Evolutionary conservation across 2,329 filamentous ascomycete species (phyloP).

Genomic region (Ceratocystis diversiconidia): DNA sequence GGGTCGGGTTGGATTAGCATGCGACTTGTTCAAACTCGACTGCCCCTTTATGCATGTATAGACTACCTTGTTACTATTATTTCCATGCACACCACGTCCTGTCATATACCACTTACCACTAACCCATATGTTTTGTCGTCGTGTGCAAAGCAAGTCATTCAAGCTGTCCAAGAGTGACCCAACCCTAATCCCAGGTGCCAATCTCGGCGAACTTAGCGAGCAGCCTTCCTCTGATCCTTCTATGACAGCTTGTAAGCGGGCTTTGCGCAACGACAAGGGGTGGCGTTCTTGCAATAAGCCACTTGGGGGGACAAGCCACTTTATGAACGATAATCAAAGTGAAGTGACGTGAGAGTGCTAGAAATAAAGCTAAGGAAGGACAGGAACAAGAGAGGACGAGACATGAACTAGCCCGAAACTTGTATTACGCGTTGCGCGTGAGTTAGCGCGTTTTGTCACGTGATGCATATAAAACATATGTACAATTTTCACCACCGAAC

Average conservation of each 20-base stretch:
- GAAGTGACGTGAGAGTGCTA: background rate
- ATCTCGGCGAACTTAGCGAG: constrained; percentile 9
- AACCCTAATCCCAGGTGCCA: background rate
- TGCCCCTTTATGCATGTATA: background rate
- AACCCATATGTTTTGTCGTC: no score
- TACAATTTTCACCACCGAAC: no score
- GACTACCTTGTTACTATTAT: no score
- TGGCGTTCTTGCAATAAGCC: background rate
- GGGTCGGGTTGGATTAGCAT: background rate
- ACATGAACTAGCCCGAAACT: background rate
- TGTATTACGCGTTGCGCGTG: no score
- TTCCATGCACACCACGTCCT: no score
- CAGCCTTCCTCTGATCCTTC: constrained; percentile 7
- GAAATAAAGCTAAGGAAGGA: background rate
- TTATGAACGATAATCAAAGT: background rate
- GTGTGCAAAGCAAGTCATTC: no score
- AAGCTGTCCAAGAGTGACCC: background rate
- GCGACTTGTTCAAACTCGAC: background rate
- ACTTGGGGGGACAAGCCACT: background rate
- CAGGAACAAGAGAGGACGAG: background rate
- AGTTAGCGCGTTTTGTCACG: background rate
- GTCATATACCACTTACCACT: no score
- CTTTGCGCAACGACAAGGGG: background rate
- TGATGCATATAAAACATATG: background rate
- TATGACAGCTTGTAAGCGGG: background rate